Base-by-base conservation (phyloP, 1,284 basidiomycete species). In the Leccinum variabile region DNA sequence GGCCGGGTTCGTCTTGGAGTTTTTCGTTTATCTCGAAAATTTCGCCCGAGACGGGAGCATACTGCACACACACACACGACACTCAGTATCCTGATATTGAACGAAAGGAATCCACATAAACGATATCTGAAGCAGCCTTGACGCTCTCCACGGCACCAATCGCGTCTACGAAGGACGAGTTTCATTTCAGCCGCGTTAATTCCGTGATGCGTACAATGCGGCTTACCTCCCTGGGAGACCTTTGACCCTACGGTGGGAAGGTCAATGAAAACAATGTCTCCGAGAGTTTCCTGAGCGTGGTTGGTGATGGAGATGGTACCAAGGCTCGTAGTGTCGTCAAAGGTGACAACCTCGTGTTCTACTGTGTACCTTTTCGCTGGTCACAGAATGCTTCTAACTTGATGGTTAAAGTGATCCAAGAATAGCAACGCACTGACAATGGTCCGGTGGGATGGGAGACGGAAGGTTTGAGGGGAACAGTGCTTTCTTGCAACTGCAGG, bases 251-350 rank as follows among this genome's bases (percentile, higher is more conserved):
- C 75, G 13, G 77, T 69, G 3, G 95, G 94, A 60, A 99, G 84
- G 77, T 99, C 97, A 61, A 99, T 95, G 79, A 95, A 99, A 56
- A 99, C 97, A 62, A 99, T 95, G 77, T 99, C 97, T 30, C 97
- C 97, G 3, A 99, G 84, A 57, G 90, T 89, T 53, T 64, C 13
- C 76, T 98, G 95, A 4, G 97, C 97, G 75, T 98, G 93, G 76
- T 98, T 84, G 22, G 97, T 98, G 75, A 99, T 95, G 53, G 89
- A 88, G 52, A 99, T 83, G 8, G 85, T 91, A 50, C 95, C 97
- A 57, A 95, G 71, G 62, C 90, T 89, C 53, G 91, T 92, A 56
- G 79, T 76, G 64, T 91, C 85, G 76, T 99, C 95, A 75, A 88
- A 94, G 39, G 82, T 78, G 64, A 98, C 85, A 72, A 90, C 88